Evolutionary conservation across 2,329 filamentous ascomycete species (phyloP), one percentile per base, ranked within the genome.

Genomic region (Stromatinia cepivora): DNA sequence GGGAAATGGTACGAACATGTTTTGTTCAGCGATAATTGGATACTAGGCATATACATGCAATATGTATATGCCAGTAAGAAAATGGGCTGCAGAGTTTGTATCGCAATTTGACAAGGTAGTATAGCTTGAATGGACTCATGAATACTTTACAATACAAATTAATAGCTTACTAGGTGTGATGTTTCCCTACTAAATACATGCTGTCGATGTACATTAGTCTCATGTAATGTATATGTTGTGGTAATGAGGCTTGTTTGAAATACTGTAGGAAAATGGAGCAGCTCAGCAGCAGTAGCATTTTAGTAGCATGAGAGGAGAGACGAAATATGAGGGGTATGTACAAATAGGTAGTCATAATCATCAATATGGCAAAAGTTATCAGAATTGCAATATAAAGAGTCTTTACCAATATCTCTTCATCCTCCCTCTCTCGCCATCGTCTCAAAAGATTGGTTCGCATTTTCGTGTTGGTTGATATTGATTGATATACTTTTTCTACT

Each of bases 161-260:
- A 25, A 22, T n/a, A 42, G 34, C 6, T 58, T 17, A 11, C 15
- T 59, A 28, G 36, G 31, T 36, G 28, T 57, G 54, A 39, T 57
- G n/a, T 10, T 34, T 57, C 31, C 58, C 45, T 36, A 62, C 8
- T n/a, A 50, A 20, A 48, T 48, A 36, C n/a, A 34, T 62, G 28
- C 28, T 62, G 45, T 50, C 25, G 42, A 50, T 36, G 59, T 62
- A 62, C 45, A 62, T 50, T 48, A 62, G 59, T 62, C 28, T n/a
- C 59, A 62, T 62, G 59, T 62, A 25, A 62, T 50, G 45, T 62
- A 50, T 20, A 62, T 62, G 59, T 25, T 62, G 59, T 62, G 59
- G 28, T 25, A 36, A 31, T 36, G 31, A 50, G 59, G 59, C 31
- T 36, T 62, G 45, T 50, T 62, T 62, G 28, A 50, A 46, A 46